A percentile compares a stretch with the other conserved stretches of the same genome.
Conservation (phyloP, 2,329 filamentous ascomycete genomes). For the Tolypocladium album region DNA sequence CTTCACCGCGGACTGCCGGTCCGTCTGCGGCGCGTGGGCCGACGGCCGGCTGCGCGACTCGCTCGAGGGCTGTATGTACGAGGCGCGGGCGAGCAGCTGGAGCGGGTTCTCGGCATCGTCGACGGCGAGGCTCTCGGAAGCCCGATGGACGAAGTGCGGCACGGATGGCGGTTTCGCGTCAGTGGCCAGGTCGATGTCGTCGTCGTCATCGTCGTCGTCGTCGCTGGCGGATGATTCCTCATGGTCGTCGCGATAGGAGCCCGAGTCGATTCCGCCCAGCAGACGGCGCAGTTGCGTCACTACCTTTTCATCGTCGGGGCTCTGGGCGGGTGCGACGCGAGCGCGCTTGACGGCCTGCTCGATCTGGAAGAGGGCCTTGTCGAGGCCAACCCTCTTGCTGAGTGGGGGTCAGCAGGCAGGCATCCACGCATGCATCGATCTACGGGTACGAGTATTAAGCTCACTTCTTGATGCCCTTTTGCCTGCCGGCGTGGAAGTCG, state of each 20-base stretch:
- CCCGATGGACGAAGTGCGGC: constrained; percentile 16
- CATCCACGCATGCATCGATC: too few relatives aligned
- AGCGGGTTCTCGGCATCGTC: constrained; percentile 69
- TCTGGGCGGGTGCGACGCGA: constrained; percentile 29
- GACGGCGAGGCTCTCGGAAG: constrained; percentile 45
- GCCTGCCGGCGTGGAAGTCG: constrained; percentile 62
- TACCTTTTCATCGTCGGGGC: constrained; percentile 32
- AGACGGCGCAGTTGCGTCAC: constrained; percentile 31
- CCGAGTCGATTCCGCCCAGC: constrained; percentile 18
- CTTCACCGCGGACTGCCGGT: not conserved
- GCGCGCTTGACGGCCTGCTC: constrained; percentile 56
- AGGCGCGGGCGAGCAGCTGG: constrained; percentile 62
- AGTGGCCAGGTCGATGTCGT: constrained; percentile 20
- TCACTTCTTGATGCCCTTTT: constrained; percentile 70
- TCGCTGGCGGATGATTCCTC: constrained; percentile 17
- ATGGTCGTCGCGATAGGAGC: constrained; percentile 15
- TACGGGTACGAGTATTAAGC: too few relatives aligned
- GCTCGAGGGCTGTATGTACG: constrained; percentile 51
- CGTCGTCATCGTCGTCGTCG: constrained; percentile 14
- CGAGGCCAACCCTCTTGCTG: constrained; percentile 63
- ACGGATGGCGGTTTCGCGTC: constrained; percentile 14
- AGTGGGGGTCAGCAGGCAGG: too few relatives aligned
- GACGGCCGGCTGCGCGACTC: constrained; percentile 17
- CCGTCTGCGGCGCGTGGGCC: constrained; percentile 10
- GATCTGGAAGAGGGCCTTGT: constrained; percentile 65